These are phyloP conservation scores for Hyphopichia khmerensis DNA, from an alignment of 1,139 yeast genomes.

Conservation along the genomic window DNA sequence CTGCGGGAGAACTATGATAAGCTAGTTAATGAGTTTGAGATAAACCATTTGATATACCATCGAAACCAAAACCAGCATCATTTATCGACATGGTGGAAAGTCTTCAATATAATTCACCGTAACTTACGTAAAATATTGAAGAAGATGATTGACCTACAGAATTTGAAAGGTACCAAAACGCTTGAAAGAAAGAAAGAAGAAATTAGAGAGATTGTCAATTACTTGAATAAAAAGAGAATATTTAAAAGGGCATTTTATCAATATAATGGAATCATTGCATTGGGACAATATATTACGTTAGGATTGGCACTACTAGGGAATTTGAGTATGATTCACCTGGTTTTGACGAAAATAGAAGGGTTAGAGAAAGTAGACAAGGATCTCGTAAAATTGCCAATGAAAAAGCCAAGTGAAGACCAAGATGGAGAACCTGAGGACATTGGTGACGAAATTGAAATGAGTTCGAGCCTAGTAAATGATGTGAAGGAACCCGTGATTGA, in stretches of 20 bases:
- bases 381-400: no score
- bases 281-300: constrained; percentile 75
- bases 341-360: constrained; percentile 27
- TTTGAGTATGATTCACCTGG: constrained; percentile 44
- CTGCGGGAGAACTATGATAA: neutral
- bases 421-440: constrained; percentile 29
- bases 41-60: constrained; percentile 64
- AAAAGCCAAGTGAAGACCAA: constrained; percentile 1
- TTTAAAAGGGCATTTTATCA: constrained; percentile 55
- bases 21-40: constrained; percentile 46
- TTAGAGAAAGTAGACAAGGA: neutral
- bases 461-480: neutral
- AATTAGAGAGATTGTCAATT: constrained; percentile 24
- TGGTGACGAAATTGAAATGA: constrained; percentile 8
- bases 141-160: constrained; percentile 18
- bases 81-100: constrained; percentile 75
- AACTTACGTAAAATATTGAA: constrained; percentile 42
- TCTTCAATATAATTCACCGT: constrained; percentile 63
- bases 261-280: constrained; percentile 65
- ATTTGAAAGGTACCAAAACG: constrained; percentile 14
- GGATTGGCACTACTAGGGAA: constrained; percentile 70
- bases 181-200: constrained; percentile 13
- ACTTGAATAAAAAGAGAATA: constrained; percentile 35
- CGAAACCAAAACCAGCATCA: constrained; percentile 77
- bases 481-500: neutral